Conservation (phyloP, 176 grass and related monocot genomes). For the Juncus effusus region DNA sequence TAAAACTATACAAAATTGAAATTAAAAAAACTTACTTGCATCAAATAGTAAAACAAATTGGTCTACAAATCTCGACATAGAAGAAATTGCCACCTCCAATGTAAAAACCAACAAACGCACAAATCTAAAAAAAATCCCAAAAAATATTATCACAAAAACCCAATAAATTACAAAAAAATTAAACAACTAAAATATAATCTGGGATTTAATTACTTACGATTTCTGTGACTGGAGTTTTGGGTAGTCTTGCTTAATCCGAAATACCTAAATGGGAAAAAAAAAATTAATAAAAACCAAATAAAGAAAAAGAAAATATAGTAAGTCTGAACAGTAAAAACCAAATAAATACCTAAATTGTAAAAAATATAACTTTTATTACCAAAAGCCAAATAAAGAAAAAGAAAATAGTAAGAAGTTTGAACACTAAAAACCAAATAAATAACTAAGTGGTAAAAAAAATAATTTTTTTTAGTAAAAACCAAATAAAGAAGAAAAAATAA, state of each 20-base stretch:
- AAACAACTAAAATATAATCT: background rate
- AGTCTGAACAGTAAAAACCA: background rate
- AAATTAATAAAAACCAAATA: background rate
- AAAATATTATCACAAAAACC: background rate
- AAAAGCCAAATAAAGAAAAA: too few species aligned
- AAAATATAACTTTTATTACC: too few species aligned
- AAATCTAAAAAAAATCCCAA: constrained; percentile 35
- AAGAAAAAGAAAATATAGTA: background rate
- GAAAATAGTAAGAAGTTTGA: too few species aligned
- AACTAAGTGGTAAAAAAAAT: too few species aligned
- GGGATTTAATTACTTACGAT: constrained; percentile 42
- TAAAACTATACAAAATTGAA: background rate
- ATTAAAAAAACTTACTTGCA: constrained; percentile 55
- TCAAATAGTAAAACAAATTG: constrained; percentile 92
- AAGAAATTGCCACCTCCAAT: constrained; percentile 79
- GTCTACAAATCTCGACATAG: constrained; percentile 91
- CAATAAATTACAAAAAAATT: background rate
- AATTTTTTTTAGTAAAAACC: too few species aligned
- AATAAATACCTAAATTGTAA: too few species aligned
- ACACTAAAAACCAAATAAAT: too few species aligned
- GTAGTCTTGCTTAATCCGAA: constrained; percentile 93
- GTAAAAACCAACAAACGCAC: constrained; percentile 93
- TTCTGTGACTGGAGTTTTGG: constrained; percentile 82
- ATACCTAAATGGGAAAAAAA: constrained; percentile 42
- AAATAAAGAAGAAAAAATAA: too few species aligned